These are phyloP conservation scores for Didymella arachidicola DNA, from an alignment of 2,329 filamentous ascomycete species.

Conservation along the genomic window DNA sequence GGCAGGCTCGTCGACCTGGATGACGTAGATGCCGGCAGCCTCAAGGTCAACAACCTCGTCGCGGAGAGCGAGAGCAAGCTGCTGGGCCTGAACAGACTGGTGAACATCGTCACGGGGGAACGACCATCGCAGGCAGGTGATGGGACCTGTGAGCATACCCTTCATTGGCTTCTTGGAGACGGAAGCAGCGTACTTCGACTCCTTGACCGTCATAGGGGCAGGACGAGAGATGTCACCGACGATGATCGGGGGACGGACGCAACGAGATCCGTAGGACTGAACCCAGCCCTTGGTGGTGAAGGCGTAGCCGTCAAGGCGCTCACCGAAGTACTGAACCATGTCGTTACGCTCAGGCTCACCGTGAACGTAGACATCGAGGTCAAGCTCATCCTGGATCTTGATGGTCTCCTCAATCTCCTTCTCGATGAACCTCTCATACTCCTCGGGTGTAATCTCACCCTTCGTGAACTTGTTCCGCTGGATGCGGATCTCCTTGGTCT, in stretches of 20 bases:
- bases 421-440: slow-evolving; percentile 99
- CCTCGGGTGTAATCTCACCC: slow-evolving; percentile 86
- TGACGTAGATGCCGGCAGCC: slow-evolving; percentile 94
- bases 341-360: slow-evolving; percentile 99
- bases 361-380: slow-evolving; percentile 95
- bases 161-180: slow-evolving; percentile 99
- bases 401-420: slow-evolving; percentile 96
- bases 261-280: slow-evolving; percentile 97
- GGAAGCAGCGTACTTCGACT: slow-evolving; percentile 97
- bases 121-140: slow-evolving; percentile 98
- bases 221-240: slow-evolving; percentile 98
- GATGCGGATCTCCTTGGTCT: slow-evolving; percentile 98
- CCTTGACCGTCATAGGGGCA: slow-evolving; percentile 98
- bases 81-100: slow-evolving; percentile 98
- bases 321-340: slow-evolving; percentile 99
- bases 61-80: slow-evolving; percentile 96
- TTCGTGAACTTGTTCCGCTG: slow-evolving; percentile 99
- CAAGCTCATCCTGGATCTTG: slow-evolving; percentile 97
- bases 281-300: slow-evolving; percentile 99
- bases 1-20: slow-evolving; percentile 98
- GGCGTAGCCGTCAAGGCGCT: slow-evolving; percentile 93
- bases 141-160: slow-evolving; percentile 99
- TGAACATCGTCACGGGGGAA: slow-evolving; percentile 99
- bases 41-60: slow-evolving; percentile 99
- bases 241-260: slow-evolving; percentile 96